Conservation (phyloP, 2,329 filamentous ascomycete genomes). For the Dissoconium aciculare region DNA sequence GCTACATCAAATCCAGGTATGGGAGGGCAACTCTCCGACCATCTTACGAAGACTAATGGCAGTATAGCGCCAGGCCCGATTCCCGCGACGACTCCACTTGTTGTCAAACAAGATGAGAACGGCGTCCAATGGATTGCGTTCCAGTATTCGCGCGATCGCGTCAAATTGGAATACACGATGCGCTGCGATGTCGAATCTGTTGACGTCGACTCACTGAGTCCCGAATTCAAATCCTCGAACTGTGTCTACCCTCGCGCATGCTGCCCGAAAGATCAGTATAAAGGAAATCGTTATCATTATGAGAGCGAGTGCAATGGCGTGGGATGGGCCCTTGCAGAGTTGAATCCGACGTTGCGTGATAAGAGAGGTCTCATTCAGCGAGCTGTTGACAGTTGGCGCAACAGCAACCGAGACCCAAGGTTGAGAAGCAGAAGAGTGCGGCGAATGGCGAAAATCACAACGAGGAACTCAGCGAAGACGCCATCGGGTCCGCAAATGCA, state of each 20-base stretch:
- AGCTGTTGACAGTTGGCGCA: slow-evolving; percentile 95
- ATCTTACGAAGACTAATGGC: slow-evolving; percentile 50
- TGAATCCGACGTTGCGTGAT: slow-evolving; percentile 79
- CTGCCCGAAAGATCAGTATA: slow-evolving; percentile 89
- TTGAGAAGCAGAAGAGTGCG: slow-evolving; percentile 82
- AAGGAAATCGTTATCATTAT: slow-evolving; percentile 87
- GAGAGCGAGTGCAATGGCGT: slow-evolving; percentile 98
- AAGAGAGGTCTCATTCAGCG: slow-evolving; percentile 93
- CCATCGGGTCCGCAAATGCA: slow-evolving; percentile 28
- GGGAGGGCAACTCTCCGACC: slow-evolving; percentile 11
- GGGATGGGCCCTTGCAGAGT: slow-evolving; percentile 93
- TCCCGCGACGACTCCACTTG: slow-evolving; percentile 84
- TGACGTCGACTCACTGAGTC: slow-evolving; percentile 66
- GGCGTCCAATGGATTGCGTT: slow-evolving; percentile 98
- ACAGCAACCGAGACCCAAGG: slow-evolving; percentile 92
- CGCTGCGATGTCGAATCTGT: slow-evolving; percentile 96
- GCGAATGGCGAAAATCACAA: slow-evolving; percentile 91
- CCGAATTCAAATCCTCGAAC: slow-evolving; percentile 95
- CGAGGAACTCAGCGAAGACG: slow-evolving; percentile 33
- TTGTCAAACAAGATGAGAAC: slow-evolving; percentile 87
- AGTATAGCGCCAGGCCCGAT: slow-evolving; percentile 93
- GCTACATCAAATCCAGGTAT: slow-evolving; percentile 21
- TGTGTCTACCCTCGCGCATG: slow-evolving; percentile 94
- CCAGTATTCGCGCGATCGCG: slow-evolving; percentile 88
- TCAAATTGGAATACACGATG: slow-evolving; percentile 99